Evolutionary conservation across 306 rosid species (phyloP), one percentile per base, ranked within the genome.

Genomic region (Castanea sativa): DNA sequence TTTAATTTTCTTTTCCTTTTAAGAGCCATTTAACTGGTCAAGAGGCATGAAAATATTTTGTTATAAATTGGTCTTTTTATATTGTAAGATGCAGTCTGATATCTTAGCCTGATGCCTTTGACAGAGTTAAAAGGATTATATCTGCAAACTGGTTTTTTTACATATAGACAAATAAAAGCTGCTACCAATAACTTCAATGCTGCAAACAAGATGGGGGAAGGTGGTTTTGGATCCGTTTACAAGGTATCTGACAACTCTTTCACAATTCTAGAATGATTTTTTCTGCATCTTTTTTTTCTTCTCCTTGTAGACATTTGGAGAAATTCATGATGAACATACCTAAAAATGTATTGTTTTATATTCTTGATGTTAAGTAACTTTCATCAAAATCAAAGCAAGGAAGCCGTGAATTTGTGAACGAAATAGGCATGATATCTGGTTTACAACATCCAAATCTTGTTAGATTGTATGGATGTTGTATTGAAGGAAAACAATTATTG

Each of bases 171-270:
- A 71, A 71, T 79, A 6, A 71, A 76, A 78, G 86, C 80, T 16
- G 92, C 96, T 52, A 91, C 96, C 5, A 81, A 86, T 56, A 85
- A 85, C 73, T 91, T 91, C 30, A 80, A 67, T 81, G 69, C 85
- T 68, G 73, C 38, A 49, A 91, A 89, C 76, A 89, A 83, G 85
- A 70, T 91, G 23, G 96, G 92, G 32, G 92, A 91, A 85, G 97
- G 97, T 23, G 97, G 97, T 76, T 91, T 91, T 88, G 93, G 97
- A 83, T 81, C 86, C 32, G 92, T 91, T 65, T 88, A 89, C 80
- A 84, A 92, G 93, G 95, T 88, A 83, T 75, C 60, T 51, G 38
- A 59, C 64, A 77, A 59, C 15, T 20, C 57, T 55, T 5, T 38
- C 53, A 38, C 74, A 25, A 5, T 57, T 71, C 56, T 15, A 76